Percentiles rank a stretch among this genome's conserved stretches.
Evolutionary conservation across 1,284 basidiomycete species (phyloP).

Genomic region (Ceratobasidium theobromae): DNA sequence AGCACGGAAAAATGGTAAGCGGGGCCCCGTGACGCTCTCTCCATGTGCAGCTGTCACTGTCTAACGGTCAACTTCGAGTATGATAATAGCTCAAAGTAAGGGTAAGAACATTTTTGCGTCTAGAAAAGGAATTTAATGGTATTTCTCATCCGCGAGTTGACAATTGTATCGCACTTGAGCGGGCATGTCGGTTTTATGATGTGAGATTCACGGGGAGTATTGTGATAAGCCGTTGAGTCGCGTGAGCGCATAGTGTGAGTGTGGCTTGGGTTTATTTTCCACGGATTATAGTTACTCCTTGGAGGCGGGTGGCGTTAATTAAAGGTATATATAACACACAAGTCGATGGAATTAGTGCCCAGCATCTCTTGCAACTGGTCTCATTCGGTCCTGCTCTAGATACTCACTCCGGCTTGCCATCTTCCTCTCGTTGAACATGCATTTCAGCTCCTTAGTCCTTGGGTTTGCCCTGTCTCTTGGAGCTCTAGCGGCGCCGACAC

Average conservation of each 20-base stretch:
- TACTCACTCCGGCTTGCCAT: background rate
- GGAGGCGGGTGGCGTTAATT: no score
- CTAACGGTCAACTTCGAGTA: background rate
- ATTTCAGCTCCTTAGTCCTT: background rate
- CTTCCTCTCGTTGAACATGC: background rate
- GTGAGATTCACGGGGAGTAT: background rate
- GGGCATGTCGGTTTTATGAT: background rate
- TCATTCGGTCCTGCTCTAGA: background rate
- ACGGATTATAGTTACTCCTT: background rate
- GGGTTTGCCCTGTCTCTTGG: constrained; percentile 7
- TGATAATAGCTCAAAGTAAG: background rate
- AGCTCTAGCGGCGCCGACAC: constrained; percentile 2
- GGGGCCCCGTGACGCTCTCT: constrained; percentile 8
- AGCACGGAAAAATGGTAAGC: constrained; percentile 11
- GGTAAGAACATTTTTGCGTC: background rate
- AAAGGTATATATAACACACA: constrained; percentile 13
- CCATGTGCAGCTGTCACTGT: background rate
- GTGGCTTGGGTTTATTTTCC: no score
- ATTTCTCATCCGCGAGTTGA: background rate
- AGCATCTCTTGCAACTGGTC: background rate
- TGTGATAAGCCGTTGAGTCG: background rate
- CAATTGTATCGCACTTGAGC: background rate
- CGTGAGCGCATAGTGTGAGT: background rate
- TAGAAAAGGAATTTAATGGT: background rate
- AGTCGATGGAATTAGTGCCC: no score